Evolutionary conservation across 208 protist genomes (phyloP), one percentile per base, ranked within the genome.

Genomic region (Crithidia bombi): DNA sequence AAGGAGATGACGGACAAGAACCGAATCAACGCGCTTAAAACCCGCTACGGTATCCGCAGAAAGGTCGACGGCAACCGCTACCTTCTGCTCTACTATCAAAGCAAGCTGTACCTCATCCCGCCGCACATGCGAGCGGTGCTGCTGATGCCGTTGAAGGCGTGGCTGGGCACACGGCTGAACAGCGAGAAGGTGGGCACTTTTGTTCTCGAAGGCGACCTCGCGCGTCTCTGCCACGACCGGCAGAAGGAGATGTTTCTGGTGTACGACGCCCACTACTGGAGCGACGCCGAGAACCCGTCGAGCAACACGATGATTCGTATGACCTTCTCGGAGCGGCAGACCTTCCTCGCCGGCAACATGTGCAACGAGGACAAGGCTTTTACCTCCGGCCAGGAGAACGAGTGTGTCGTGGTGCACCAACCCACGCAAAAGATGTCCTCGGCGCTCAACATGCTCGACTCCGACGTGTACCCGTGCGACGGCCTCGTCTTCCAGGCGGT

Each of bases 241-340:
- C 64, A 79, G 12, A 82, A 80, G 66, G 85, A 95, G 57, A 81
- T 85, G 49, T 92, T 95, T 63, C 65, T 95, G 25, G 87, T 82
- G 4, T 86, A 86, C 71, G 90, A 95, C 52, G 80, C 78, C 28
- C 78, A 87, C 65, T 95, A 79, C 80, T 93, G 90, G 90, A 89
- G 78, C 68, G 78, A 92, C 17, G 69, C 59, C 21, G 72, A 56
- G 17, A 55, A 61, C 35, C 77, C 81, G 35, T 65, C 61, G 30
- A 75, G 26, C 32, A 91, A 93, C 75, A 75, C 72, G n/a, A 69
- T 92, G 38, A 54, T 79, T 19, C 75, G 72, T 30, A 91, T 89
- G 81, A 78, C 70, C 49, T 93, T 85, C 83, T 56, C 55, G 2
- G 84, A 92, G 54, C 81, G 87, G 11, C 87, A 93, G 73, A 52